These are phyloP conservation scores for Ophiostoma ulmi DNA, from an alignment of 2,329 filamentous ascomycete genomes.

Conservation along the genomic window DNA sequence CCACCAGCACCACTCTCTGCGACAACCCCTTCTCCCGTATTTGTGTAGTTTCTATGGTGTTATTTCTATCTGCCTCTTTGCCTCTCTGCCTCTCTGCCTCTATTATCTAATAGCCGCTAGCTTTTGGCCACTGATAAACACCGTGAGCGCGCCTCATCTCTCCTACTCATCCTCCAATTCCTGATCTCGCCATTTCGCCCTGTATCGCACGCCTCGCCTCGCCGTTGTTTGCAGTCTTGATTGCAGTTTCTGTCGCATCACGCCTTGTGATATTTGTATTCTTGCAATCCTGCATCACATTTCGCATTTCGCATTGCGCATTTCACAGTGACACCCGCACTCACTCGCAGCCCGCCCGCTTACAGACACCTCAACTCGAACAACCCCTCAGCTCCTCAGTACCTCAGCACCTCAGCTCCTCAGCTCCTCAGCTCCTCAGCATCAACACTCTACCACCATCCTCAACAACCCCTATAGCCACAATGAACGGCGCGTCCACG, in stretches of 20 bases:
- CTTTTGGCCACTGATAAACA: conserved; percentile 1
- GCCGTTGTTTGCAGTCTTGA: background rate
- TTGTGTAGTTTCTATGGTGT: background rate
- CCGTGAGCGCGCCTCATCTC: conserved; percentile 18
- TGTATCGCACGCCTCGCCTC: background rate
- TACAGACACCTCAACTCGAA: conserved; percentile 1
- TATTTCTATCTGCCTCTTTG: background rate
- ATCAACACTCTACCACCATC: background rate
- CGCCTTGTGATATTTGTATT: too few species aligned
- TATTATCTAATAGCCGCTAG: background rate
- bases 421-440: background rate
- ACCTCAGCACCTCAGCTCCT: background rate
- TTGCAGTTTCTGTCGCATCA: background rate
- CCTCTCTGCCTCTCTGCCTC: background rate
- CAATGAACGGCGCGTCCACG: conserved; percentile 27
- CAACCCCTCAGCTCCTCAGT: background rate
- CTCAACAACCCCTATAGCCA: conserved; percentile 7
- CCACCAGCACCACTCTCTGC: conserved; percentile 1
- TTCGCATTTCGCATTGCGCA: too few species aligned
- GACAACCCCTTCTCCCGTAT: background rate
- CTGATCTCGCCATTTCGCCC: conserved; percentile 3
- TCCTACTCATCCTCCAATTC: conserved; percentile 19
- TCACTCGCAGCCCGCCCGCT: background rate
- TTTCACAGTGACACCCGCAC: too few species aligned
- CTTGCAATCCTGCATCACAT: background rate